Conservation (phyloP, 2,329 filamentous ascomycete genomes). For the Orbilia javanica region DNA sequence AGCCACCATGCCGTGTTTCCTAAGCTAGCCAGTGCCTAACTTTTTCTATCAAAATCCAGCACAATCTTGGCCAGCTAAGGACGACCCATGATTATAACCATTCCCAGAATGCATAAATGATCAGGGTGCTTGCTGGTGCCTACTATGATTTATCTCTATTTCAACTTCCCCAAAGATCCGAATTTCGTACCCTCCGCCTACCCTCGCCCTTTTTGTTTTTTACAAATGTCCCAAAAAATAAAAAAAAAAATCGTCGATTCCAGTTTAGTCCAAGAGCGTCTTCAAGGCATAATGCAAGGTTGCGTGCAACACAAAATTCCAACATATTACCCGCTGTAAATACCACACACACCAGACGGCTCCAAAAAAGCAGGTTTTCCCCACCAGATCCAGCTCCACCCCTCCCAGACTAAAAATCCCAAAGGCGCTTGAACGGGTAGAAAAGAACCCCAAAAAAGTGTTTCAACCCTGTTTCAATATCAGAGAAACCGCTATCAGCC, state of each 20-base stretch:
- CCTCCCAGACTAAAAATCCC: background rate
- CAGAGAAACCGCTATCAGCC: slow-evolving; percentile 36
- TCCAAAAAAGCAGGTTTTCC: slow-evolving; percentile 11
- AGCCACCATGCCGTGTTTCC: background rate
- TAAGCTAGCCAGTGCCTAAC: slow-evolving; percentile 34
- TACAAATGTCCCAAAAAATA: background rate
- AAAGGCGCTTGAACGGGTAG: background rate
- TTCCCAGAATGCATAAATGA: background rate
- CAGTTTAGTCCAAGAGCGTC: slow-evolving; percentile 14
- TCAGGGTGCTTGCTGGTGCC: background rate
- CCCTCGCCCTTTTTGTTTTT: background rate
- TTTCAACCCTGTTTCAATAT: slow-evolving; percentile 57
- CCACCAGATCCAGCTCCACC: background rate
- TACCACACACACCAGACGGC: slow-evolving; percentile 46
- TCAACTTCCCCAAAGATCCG: background rate
- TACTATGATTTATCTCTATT: slow-evolving; percentile 1
- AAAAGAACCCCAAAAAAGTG: slow-evolving; percentile 3
- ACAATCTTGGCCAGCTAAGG: slow-evolving; percentile 52
- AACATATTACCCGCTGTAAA: slow-evolving; percentile 57
- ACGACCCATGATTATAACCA: slow-evolving; percentile 9
- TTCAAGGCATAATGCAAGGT: slow-evolving; percentile 23
- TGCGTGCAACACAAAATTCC: slow-evolving; percentile 49
- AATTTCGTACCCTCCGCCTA: background rate
- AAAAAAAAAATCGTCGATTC: background rate
- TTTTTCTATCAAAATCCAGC: slow-evolving; percentile 17